These are phyloP conservation scores for Anisodus acutangulus DNA, from an alignment of 257 asterid species.

Conservation along the genomic window DNA sequence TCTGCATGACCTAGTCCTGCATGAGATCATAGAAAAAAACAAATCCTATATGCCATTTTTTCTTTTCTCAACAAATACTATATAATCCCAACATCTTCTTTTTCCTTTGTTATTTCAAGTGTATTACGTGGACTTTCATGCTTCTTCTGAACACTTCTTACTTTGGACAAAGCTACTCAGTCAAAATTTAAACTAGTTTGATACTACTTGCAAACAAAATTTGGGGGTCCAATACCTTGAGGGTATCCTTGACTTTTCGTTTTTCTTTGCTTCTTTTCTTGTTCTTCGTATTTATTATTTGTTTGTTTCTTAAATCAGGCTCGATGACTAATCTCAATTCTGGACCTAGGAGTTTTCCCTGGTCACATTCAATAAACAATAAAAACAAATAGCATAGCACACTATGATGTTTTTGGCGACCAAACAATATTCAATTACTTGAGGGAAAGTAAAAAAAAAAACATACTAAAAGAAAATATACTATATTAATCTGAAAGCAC, in stretches of 20 bases:
- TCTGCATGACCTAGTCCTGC: neutral
- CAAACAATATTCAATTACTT: neutral
- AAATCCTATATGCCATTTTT: neutral
- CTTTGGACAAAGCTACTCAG: too few species aligned
- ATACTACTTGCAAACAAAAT: neutral
- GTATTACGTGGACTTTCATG: neutral
- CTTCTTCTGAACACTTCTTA: too few species aligned
- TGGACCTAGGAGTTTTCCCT: conserved; percentile 35
- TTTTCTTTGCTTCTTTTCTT: too few species aligned
- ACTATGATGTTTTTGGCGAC: neutral
- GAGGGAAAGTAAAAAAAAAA: neutral
- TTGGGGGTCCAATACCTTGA: neutral
- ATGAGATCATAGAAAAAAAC: neutral
- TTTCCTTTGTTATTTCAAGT: neutral
- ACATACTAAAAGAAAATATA: too few species aligned
- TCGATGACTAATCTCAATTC: conserved; percentile 26
- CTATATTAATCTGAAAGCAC: too few species aligned
- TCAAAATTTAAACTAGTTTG: too few species aligned
- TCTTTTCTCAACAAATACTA: neutral
- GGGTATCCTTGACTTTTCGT: conserved; percentile 30
- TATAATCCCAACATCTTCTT: too few species aligned
- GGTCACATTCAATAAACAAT: neutral
- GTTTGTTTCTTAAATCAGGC: neutral
- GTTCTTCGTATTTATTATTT: neutral
- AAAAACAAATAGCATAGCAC: neutral